Evolutionary conservation across 768 basidiomycete genomes (phyloP), one percentile per base, ranked within the genome.

Genomic region (Lactarius evosmus): DNA sequence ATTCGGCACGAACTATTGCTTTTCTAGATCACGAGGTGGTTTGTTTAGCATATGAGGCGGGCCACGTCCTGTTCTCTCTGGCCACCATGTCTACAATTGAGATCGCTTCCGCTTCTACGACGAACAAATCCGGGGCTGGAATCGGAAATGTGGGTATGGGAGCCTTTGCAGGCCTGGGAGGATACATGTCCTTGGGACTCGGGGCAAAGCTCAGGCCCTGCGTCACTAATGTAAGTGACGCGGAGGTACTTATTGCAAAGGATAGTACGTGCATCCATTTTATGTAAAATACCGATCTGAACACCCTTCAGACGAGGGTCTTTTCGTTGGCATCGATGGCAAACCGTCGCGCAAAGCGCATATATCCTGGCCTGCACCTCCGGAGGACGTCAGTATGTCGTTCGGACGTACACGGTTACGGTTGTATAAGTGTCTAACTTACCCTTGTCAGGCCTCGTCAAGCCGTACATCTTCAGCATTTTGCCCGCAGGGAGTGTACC

Each of bases 1-100:
- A 98, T 72, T 94, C 95, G 9, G 88, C 97, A n/a, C 84, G 97
- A 44, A 80, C 83, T 0, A 86, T 97, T 56, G 79, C 86, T 2
- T 95, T 98, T 72, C 74, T 93, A 56, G 78, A 85, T 64, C 70
- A 82, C 6, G 79, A 85, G 29, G 78, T 78, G 1, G 78, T 83
- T 9, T 88, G 89, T 67, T 85, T 95, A 66, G 91, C 89, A 0
- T 94, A 94, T 73, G 84, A 90, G n/a, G 80, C 88, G 0, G 89
- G 91, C 67, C 85, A 88, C 72, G 89, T 86, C 0, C 75, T 95
- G 7, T 89, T 93, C 67, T 85, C 84, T 3, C 75, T 92, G 40
- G 78, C 81, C 41, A 82, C 79, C 1, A 83, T 84, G 78, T 77
- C 82, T 2, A 78, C 81, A 0, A 76, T 81, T 2, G 87, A 90